Percentiles rank a stretch among this genome's conserved stretches.
phyloP scores from a whole-genome alignment of 768 basidiomycete species.

The Trametes gibbosa region DNA sequence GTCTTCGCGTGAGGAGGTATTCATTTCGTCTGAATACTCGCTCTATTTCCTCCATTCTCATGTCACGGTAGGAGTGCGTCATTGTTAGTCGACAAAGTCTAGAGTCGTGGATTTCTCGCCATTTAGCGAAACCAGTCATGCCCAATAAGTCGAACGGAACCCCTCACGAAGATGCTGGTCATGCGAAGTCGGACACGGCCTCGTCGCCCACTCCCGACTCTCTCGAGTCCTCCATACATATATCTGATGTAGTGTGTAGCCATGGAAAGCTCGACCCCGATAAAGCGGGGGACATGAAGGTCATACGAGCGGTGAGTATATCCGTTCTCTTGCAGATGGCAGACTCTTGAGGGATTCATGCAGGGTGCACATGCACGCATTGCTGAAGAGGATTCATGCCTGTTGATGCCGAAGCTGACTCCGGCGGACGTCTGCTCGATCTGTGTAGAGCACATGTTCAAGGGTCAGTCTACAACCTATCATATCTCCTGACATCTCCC shows the following conservation, averaged over 20 bases:
- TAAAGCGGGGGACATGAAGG: conserved; percentile 63
- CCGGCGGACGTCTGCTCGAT: conserved; percentile 54
- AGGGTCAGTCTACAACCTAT: conserved; percentile 40
- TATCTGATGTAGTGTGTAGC: conserved; percentile 53
- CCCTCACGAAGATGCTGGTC: neutral
- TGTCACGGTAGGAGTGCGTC: conserved; percentile 44
- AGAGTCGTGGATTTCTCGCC: conserved; percentile 55
- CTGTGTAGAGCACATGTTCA: conserved; percentile 58
- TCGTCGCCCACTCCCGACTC: neutral
- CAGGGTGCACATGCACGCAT: conserved; percentile 49
- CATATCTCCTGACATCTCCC: too few species aligned
- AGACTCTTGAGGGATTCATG: conserved; percentile 1
- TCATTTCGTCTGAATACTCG: neutral
- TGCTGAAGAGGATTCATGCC: conserved; percentile 37
- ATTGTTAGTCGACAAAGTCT: conserved; percentile 62
- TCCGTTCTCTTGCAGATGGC: neutral
- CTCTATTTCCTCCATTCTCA: neutral
- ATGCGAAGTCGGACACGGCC: too few species aligned
- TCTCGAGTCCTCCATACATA: conserved; percentile 17
- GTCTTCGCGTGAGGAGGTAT: conserved; percentile 46
- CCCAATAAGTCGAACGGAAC: conserved; percentile 12
- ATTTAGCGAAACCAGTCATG: conserved; percentile 32
- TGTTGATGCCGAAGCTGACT: conserved; percentile 46
- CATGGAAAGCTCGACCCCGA: conserved; percentile 63
- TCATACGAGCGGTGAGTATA: conserved; percentile 51